These are phyloP conservation scores for Plasmodium billcollinsi DNA, from an alignment of 169 alveolate genomes.

Conservation along the genomic window DNA sequence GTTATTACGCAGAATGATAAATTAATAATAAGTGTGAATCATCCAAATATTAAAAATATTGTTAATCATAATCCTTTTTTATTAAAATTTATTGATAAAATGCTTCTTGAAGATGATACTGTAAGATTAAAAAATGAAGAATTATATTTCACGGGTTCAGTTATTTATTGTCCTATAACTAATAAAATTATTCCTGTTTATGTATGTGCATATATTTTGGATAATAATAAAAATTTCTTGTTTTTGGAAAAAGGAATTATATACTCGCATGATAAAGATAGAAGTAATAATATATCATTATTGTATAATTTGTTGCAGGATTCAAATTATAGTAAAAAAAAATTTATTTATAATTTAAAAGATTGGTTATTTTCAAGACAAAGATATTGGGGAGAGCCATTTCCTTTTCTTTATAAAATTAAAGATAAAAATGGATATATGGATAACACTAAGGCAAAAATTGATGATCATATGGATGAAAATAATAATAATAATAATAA, in stretches of 20 bases:
- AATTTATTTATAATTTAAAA: slow-evolving; percentile 79
- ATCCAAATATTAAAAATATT: slow-evolving; percentile 39
- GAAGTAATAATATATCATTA: neutral
- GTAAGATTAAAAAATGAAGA: slow-evolving; percentile 48
- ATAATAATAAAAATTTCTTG: slow-evolving; percentile 22
- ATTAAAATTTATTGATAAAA: neutral
- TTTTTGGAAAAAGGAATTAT: slow-evolving; percentile 28
- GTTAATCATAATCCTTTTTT: slow-evolving; percentile 25
- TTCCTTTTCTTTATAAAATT: slow-evolving; percentile 87
- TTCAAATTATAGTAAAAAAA: slow-evolving; percentile 57
- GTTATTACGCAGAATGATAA: slow-evolving; percentile 29
- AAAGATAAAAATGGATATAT: slow-evolving; percentile 48
- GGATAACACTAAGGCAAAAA: neutral
- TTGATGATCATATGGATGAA: neutral
- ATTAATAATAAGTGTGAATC: slow-evolving; percentile 50
- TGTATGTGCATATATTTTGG: slow-evolving; percentile 74
- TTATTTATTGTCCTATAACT: slow-evolving; percentile 75
- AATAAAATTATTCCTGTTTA: slow-evolving; percentile 71
- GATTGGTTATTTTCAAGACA: slow-evolving; percentile 95
- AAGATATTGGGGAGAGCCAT: slow-evolving; percentile 96
- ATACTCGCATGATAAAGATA: neutral
- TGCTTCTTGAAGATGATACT: slow-evolving; percentile 10
- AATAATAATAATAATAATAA: neutral
- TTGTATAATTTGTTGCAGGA: slow-evolving; percentile 5
- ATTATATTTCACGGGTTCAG: slow-evolving; percentile 49